Percentiles rank a stretch among this genome's conserved stretches.
Evolutionary conservation across 139 green algal species (phyloP).

Genomic region (Chlamydomonas asymmetrica): DNA sequence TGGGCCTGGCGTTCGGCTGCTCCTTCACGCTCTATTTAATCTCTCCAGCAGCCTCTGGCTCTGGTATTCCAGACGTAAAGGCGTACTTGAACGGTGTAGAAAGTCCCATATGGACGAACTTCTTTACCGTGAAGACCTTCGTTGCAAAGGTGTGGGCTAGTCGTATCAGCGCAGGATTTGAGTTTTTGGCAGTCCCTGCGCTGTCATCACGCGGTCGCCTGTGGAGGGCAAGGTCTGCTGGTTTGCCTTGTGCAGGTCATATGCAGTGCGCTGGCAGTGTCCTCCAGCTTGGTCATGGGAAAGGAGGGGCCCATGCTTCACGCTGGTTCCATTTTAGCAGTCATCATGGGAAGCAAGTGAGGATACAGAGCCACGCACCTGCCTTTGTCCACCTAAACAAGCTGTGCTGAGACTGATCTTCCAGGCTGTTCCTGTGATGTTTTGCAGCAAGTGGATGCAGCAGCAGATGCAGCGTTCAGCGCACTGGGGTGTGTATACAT

Average conservation of each 20-base stretch:
- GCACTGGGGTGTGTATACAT: slow-evolving; percentile 61
- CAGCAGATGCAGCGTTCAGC: slow-evolving; percentile 52
- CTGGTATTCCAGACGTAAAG: slow-evolving; percentile 65
- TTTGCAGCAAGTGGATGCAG: slow-evolving; percentile 57
- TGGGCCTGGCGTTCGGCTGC: slow-evolving; percentile 41
- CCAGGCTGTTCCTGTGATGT: too few species aligned
- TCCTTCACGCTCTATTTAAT: slow-evolving; percentile 53
- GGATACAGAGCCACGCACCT: too few species aligned
- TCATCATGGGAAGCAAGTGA: slow-evolving; percentile 53
- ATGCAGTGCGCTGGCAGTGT: slow-evolving; percentile 54
- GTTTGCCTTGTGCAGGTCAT: too few species aligned
- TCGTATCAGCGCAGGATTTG: too few species aligned
- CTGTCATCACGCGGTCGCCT: too few species aligned
- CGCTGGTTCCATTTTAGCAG: slow-evolving; percentile 60
- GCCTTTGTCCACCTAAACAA: too few species aligned
- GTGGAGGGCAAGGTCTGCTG: too few species aligned
- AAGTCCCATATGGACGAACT: slow-evolving; percentile 51
- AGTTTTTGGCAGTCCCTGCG: too few species aligned
- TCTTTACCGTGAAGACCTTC: slow-evolving; percentile 64
- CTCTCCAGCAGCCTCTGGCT: slow-evolving; percentile 54
- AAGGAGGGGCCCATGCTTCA: slow-evolving; percentile 68
- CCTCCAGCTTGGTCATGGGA: slow-evolving; percentile 54
- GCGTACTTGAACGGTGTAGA: slow-evolving; percentile 62
- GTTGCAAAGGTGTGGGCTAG: slow-evolving; percentile 57
- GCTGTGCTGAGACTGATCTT: too few species aligned